A percentile compares a stretch with the other conserved stretches of the same genome.
These are phyloP conservation scores for Vanderwaltozyma tropicalis DNA, from an alignment of 805 yeast genomes.

Conservation along the genomic window DNA sequence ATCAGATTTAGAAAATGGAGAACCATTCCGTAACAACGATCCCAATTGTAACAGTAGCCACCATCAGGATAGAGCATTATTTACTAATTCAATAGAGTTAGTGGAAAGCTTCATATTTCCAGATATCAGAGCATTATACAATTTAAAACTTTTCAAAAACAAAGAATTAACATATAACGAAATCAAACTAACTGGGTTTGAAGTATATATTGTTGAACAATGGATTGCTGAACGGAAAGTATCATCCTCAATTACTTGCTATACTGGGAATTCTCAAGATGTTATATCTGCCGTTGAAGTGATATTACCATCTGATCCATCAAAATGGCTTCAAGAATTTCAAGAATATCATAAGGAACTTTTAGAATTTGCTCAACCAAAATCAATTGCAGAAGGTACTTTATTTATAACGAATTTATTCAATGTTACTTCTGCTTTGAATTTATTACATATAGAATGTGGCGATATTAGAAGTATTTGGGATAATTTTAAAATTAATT, in stretches of 20 bases:
- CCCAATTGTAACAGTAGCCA: no score
- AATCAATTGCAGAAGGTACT: constrained; percentile 47
- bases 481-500: constrained; percentile 57
- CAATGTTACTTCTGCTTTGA: constrained; percentile 63
- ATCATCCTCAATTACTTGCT: constrained; percentile 64
- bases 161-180: constrained; percentile 35
- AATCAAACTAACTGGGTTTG: constrained; percentile 59
- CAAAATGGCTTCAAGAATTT: constrained; percentile 33
- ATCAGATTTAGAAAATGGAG: no score
- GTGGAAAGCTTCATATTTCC: constrained; percentile 34
- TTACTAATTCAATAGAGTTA: constrained; percentile 9
- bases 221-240: constrained; percentile 73
- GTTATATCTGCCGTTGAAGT: constrained; percentile 51
- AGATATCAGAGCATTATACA: constrained; percentile 44
- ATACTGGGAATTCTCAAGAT: constrained; percentile 74
- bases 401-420: constrained; percentile 78
- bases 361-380: constrained; percentile 54
- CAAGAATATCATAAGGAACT: constrained; percentile 57
- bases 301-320: constrained; percentile 32
- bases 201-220: constrained; percentile 86
- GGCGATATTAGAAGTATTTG: constrained; percentile 46
- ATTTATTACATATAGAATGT: constrained; percentile 56
- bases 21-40: no score
- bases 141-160: constrained; percentile 34
- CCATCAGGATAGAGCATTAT: no score